These are phyloP conservation scores for Rhododendron simsii DNA, from an alignment of 148 eudicot genomes.

Conservation along the genomic window DNA sequence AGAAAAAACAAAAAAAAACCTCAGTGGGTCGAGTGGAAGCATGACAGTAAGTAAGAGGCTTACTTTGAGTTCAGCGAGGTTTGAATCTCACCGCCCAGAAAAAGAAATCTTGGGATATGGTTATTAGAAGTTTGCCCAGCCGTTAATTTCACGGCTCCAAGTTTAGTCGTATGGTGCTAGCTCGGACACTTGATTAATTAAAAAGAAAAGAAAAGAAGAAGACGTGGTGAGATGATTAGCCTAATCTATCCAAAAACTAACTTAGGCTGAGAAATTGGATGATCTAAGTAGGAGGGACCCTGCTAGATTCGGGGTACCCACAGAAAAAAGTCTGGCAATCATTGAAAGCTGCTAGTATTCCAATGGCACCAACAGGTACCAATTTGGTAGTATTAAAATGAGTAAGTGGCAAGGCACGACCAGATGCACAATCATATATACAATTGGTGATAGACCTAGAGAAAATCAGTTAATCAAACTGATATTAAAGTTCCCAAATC, in stretches of 20 bases:
- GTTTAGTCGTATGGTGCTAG: neutral
- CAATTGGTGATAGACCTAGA: neutral
- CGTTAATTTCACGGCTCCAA: neutral
- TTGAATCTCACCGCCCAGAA: neutral
- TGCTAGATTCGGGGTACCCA: constrained; percentile 16
- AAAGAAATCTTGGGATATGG: neutral
- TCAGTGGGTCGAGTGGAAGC: neutral
- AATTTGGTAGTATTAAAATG: neutral
- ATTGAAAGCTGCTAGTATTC: constrained; percentile 17
- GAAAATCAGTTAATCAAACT: neutral
- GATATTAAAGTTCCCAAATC: neutral
- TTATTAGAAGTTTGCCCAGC: neutral
- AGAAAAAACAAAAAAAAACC: neutral
- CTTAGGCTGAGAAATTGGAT: neutral
- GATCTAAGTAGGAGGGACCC: constrained; percentile 14
- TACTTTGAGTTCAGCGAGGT: neutral
- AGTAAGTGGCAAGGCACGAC: constrained; percentile 1
- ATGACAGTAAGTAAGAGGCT: neutral
- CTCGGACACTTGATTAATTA: neutral
- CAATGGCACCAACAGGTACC: neutral
- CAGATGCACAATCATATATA: constrained; percentile 1
- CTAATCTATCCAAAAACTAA: constrained; percentile 6
- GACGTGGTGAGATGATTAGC: constrained; percentile 16
- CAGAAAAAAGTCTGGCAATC: constrained; percentile 28
- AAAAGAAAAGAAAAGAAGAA: neutral